Evolutionary conservation across 768 basidiomycete species (phyloP).

Genomic region (Mycena filopes): DNA sequence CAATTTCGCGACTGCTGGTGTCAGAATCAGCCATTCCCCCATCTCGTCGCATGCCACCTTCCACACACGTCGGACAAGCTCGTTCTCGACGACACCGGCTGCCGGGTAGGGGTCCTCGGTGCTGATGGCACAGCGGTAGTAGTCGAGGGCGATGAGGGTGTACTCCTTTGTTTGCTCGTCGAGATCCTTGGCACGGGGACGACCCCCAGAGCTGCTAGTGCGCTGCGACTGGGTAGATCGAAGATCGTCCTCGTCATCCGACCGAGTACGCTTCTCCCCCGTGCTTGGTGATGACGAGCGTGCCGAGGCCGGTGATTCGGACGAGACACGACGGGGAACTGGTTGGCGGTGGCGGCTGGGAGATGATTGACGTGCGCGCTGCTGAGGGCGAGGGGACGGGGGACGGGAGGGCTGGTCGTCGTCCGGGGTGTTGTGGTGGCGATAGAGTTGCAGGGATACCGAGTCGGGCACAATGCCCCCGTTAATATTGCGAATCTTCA

Average conservation of each 20-base stretch:
- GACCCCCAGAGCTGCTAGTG: neutral
- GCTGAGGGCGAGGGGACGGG: too few relatives aligned
- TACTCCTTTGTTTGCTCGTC: slow-evolving; percentile 20
- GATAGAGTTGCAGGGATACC: neutral
- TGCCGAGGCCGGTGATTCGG: neutral
- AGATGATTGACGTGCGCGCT: neutral
- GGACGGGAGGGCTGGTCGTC: too few relatives aligned
- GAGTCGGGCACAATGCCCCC: neutral
- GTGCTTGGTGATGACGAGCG: neutral
- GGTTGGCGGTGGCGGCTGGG: neutral
- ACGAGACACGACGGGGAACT: neutral
- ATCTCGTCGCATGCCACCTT: neutral
- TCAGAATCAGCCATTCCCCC: neutral
- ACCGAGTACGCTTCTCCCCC: neutral
- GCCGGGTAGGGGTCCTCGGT: slow-evolving; percentile 17
- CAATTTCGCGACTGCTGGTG: slow-evolving; percentile 17
- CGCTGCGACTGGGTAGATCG: neutral
- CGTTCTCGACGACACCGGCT: slow-evolving; percentile 6
- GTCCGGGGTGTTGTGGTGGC: neutral
- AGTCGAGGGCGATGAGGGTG: slow-evolving; percentile 7
- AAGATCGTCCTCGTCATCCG: neutral
- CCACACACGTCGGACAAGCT: slow-evolving; percentile 20
- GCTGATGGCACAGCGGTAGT: slow-evolving; percentile 15
- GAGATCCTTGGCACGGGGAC: slow-evolving; percentile 31
- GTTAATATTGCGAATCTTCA: slow-evolving; percentile 8